phyloP scores from a whole-genome alignment of 257 asterid genomes.

The Solanum clarkiae region DNA sequence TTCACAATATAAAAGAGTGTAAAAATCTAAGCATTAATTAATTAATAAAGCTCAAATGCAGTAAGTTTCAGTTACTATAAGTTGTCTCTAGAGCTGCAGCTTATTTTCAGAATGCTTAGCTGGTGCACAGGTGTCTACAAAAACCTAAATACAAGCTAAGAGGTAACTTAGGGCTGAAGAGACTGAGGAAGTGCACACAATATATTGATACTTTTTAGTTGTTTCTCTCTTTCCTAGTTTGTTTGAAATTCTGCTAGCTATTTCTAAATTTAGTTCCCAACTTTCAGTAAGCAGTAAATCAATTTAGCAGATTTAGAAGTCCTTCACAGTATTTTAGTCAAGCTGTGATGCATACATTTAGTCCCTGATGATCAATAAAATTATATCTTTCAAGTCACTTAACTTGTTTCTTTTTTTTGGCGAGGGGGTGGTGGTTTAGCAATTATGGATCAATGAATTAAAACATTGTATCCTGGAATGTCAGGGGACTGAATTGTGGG shows the following conservation, averaged over 20 bases:
- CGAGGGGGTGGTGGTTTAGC: too few species aligned
- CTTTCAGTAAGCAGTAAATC: neutral
- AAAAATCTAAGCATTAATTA: neutral
- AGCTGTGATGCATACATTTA: neutral
- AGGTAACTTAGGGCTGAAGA: neutral
- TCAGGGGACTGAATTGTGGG: too few species aligned
- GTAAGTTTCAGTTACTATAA: neutral
- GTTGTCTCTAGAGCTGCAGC: neutral
- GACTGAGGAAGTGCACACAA: neutral
- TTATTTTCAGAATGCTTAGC: neutral
- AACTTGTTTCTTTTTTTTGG: neutral
- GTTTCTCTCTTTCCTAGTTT: neutral
- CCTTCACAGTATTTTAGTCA: neutral
- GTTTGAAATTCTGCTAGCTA: neutral
- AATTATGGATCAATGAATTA: too few species aligned
- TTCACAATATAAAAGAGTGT: neutral
- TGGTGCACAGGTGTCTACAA: neutral
- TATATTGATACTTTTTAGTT: neutral
- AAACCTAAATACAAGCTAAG: neutral
- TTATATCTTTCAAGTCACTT: neutral
- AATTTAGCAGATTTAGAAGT: neutral
- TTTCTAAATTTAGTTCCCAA: neutral
- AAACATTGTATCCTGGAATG: too few species aligned
- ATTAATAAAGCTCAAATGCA: neutral
- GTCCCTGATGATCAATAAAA: neutral